Conservation (phyloP, 169 alveolate species). For the Plasmodium gonderi region DNA sequence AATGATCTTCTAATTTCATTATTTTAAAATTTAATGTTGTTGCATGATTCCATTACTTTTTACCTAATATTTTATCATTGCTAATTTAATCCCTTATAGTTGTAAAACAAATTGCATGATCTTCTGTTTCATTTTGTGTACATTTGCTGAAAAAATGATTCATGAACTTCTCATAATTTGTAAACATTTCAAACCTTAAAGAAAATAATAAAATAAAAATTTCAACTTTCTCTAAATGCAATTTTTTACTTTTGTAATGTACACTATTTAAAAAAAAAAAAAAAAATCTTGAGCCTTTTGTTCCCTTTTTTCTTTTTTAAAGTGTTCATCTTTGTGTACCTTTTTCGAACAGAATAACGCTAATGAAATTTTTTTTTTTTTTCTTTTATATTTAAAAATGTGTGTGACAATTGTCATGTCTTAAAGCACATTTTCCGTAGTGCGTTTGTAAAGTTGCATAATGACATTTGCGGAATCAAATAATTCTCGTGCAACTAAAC, state of each 20-base stretch:
- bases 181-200: not conserved
- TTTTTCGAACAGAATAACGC: not conserved
- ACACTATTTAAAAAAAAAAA: not conserved
- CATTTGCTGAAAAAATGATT: not conserved
- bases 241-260: not conserved
- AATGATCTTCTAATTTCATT: not conserved
- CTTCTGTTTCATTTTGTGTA: not conserved
- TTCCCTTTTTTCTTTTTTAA: too few species aligned
- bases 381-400: not conserved
- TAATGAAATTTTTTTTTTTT: not conserved
- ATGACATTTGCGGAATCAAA: not conserved
- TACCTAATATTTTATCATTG: not conserved
- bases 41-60: not conserved
- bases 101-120: not conserved
- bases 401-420: not conserved
- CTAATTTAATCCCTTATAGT: not conserved
- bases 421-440: not conserved
- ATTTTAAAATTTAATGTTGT: not conserved
- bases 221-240: not conserved
- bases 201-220: not conserved
- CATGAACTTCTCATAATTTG: not conserved
- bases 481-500: not conserved
- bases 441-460: not conserved
- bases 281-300: too few species aligned
- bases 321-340: too few species aligned